These are phyloP conservation scores for Porphyrellus sp. DNA, from an alignment of 1,284 basidiomycete genomes.

Conservation along the genomic window DNA sequence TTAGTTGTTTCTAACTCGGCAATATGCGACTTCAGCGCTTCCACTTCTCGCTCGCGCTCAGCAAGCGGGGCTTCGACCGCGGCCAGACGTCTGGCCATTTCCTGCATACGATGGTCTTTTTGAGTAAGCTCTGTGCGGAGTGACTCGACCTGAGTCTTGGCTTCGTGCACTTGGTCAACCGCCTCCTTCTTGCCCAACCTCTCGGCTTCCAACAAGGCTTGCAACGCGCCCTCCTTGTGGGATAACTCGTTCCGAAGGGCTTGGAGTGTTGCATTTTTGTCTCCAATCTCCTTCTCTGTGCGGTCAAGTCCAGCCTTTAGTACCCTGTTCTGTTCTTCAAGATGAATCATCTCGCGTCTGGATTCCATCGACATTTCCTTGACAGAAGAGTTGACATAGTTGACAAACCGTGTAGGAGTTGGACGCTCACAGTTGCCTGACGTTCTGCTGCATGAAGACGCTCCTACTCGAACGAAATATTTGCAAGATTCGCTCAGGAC, in stretches of 20 bases:
- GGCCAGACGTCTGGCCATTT: slow-evolving; percentile 25
- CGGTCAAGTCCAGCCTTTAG: slow-evolving; percentile 19
- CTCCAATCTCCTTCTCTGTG: slow-evolving; percentile 10
- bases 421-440: slow-evolving; percentile 15
- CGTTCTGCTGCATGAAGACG: slow-evolving; percentile 20
- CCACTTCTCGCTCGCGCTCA: slow-evolving; percentile 28
- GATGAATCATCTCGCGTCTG: slow-evolving; percentile 16
- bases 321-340: slow-evolving; percentile 25
- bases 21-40: slow-evolving; percentile 26
- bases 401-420: not conserved
- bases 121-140: slow-evolving; percentile 24
- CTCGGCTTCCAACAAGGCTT: slow-evolving; percentile 28
- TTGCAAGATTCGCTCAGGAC: not conserved
- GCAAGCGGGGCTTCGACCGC: slow-evolving; percentile 20
- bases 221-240: slow-evolving; percentile 25
- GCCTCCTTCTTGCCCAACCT: slow-evolving; percentile 22
- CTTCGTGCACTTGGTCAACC: slow-evolving; percentile 17
- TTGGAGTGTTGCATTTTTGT: slow-evolving; percentile 15
- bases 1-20: slow-evolving; percentile 32
- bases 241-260: slow-evolving; percentile 28
- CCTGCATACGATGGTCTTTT: slow-evolving; percentile 20
- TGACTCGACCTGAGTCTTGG: slow-evolving; percentile 23
- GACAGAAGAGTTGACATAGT: slow-evolving; percentile 3
- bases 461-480: slow-evolving; percentile 15
- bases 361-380: slow-evolving; percentile 20